phyloP scores from a whole-genome alignment of 2,329 filamentous ascomycete genomes.

The Aspergillus phoenicis region DNA sequence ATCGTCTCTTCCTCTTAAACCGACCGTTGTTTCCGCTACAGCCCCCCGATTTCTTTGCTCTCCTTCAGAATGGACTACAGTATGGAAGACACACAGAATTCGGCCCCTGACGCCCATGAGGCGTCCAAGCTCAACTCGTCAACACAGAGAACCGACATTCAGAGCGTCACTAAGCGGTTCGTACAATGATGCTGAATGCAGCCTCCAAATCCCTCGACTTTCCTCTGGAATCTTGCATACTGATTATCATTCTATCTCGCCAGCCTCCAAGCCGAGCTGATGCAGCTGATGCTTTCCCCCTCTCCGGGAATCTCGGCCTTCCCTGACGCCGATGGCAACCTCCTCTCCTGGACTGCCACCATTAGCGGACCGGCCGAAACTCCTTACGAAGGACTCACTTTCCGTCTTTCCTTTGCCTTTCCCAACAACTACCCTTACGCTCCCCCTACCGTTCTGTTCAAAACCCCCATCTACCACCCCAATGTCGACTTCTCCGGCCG shows the following conservation, averaged over 20 bases:
- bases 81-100: constrained; percentile 68
- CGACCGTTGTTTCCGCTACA: not conserved
- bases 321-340: constrained; percentile 83
- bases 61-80: constrained; percentile 53
- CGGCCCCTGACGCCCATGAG: constrained; percentile 64
- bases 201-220: not conserved
- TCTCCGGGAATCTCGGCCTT: constrained; percentile 95
- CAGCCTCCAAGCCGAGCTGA: constrained; percentile 94
- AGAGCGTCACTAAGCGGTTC: constrained; percentile 80
- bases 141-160: constrained; percentile 64
- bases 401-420: constrained; percentile 92
- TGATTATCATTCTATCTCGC: not conserved
- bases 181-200: constrained; percentile 2
- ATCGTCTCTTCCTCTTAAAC: not conserved
- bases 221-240: not conserved
- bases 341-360: constrained; percentile 90
- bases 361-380: constrained; percentile 90
- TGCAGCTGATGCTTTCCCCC: constrained; percentile 96
- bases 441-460: constrained; percentile 90
- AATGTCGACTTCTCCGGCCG: constrained; percentile 97
- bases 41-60: not conserved
- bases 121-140: constrained; percentile 62
- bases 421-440: constrained; percentile 91
- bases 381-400: constrained; percentile 81
- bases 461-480: constrained; percentile 98